These are phyloP conservation scores for Pluteus cervinus DNA, from an alignment of 768 basidiomycete species.

Conservation along the genomic window DNA sequence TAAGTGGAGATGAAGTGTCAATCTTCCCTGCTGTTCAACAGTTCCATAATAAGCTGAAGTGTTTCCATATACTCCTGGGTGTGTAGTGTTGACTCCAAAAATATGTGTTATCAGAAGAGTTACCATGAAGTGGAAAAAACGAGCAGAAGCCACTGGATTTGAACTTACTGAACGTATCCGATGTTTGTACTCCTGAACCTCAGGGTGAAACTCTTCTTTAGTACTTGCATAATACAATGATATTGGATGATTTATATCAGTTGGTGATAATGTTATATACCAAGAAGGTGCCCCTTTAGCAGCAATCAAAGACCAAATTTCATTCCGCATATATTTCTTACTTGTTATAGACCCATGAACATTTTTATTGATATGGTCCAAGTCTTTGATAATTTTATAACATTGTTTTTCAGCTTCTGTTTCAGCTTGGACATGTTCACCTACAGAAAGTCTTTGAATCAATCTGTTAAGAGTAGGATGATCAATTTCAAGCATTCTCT, in stretches of 20 bases:
- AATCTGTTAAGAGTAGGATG: constrained; percentile 14
- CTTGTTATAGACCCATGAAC: constrained; percentile 20
- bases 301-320: too few species aligned
- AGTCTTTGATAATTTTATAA: constrained; percentile 24
- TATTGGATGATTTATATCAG: not conserved
- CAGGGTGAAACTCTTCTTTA: too few species aligned
- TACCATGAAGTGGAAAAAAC: constrained; percentile 19
- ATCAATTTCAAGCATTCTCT: constrained; percentile 16
- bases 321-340: constrained; percentile 23
- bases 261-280: constrained; percentile 2
- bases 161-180: constrained; percentile 1
- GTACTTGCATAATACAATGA: constrained; percentile 3
- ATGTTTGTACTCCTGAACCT: too few species aligned
- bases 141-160: constrained; percentile 19
- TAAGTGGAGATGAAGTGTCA: constrained; percentile 23
- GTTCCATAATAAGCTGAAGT: constrained; percentile 21
- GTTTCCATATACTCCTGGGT: constrained; percentile 15
- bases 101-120: constrained; percentile 3
- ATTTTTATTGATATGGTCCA: constrained; percentile 28
- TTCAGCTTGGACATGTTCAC: constrained; percentile 17
- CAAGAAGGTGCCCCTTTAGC: constrained; percentile 2
- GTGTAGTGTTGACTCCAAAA: constrained; percentile 5
- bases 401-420: constrained; percentile 27
- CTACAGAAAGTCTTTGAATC: constrained; percentile 13
- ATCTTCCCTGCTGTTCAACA: constrained; percentile 24